Evolutionary conservation across 768 basidiomycete genomes (phyloP).

Genomic region (Infundibulicybe gibba): DNA sequence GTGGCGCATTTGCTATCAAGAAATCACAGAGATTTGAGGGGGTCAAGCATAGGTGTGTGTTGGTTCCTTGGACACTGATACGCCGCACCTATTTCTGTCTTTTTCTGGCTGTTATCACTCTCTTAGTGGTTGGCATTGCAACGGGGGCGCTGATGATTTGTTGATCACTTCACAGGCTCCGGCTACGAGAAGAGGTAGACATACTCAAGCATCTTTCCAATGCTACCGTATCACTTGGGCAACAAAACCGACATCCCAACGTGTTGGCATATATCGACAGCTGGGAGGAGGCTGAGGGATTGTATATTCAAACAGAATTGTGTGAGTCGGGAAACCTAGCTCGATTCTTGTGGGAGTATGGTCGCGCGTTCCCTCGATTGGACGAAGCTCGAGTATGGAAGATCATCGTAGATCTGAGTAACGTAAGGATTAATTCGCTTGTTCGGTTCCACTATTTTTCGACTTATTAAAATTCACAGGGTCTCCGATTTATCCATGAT

Average conservation of each 20-base stretch:
- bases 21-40: constrained; percentile 93
- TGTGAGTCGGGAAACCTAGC: constrained; percentile 92
- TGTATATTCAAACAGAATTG: constrained; percentile 93
- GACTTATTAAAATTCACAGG: constrained; percentile 41
- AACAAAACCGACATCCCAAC: constrained; percentile 60
- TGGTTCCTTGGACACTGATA: no score
- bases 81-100: constrained; percentile 4
- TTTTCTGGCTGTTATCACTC: constrained; percentile 5
- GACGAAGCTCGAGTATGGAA: constrained; percentile 97
- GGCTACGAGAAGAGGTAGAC: constrained; percentile 92
- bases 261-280: constrained; percentile 88
- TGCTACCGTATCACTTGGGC: constrained; percentile 33
- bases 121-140: constrained; percentile 24
- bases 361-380: constrained; percentile 75
- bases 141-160: constrained; percentile 10
- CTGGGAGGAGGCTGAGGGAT: constrained; percentile 88
- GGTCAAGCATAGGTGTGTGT: constrained; percentile 77
- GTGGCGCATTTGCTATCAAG: constrained; percentile 81
- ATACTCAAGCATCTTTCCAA: constrained; percentile 74
- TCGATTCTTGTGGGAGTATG: constrained; percentile 89
- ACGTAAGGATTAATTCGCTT: constrained; percentile 52
- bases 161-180: constrained; percentile 45
- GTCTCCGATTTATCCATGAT: constrained; percentile 86
- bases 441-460: constrained; percentile 16
- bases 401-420: constrained; percentile 84